Evolutionary conservation across 495 filamentous ascomycete genomes (phyloP), one percentile per base, ranked within the genome.

Genomic region (Melanomma pulvis-pyrius): DNA sequence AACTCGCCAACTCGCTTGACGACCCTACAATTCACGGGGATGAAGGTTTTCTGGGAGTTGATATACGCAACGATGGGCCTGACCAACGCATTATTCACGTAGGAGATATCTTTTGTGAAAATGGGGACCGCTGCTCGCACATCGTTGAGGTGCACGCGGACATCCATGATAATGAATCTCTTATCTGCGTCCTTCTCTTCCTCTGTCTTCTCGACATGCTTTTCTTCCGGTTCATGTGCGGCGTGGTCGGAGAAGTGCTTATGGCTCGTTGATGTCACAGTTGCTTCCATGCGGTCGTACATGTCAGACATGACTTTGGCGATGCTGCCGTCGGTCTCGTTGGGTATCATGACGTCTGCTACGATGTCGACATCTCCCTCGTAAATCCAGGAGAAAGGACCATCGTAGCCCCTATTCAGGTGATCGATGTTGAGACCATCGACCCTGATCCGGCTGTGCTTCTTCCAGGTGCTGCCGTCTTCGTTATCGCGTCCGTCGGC

Each of bases 51-150:
- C 74, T 89, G 86, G 30, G 91, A 91, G 76, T 98, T 98, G 78
- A 98, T 97, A 73, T 97, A 98, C 1, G 94, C 96, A n/a, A 98
- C 94, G 59, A 98, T 98, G 17, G 94, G 94, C 26, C 94, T 86
- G 44, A 98, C 89, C 7, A 98, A 85, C 2, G 94, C 94, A 72
- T 93, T 93, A 76, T 97, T 98, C 65, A 96, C 90, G 77, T 98
- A 98, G 32, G 91, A 94, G 15, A 98, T 82, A 75, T 97, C 89
- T 59, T 82, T 84, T 25, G 89, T 94, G 77, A 97, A 97, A 58
- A 98, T 84, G 0, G 94, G 94, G 0, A 98, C 92, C 0, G 88
- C 87, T 41, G 94, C 94, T 61, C 89, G 88, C 26, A 96, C 92
- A 71, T 96, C 91, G 75, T 96, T 97, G 51, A 98, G 85, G 74